A percentile compares a stretch with the other conserved stretches of the same genome.
phyloP scores from a whole-genome alignment of 2,329 filamentous ascomycete genomes.

The Verticillium dahliae region DNA sequence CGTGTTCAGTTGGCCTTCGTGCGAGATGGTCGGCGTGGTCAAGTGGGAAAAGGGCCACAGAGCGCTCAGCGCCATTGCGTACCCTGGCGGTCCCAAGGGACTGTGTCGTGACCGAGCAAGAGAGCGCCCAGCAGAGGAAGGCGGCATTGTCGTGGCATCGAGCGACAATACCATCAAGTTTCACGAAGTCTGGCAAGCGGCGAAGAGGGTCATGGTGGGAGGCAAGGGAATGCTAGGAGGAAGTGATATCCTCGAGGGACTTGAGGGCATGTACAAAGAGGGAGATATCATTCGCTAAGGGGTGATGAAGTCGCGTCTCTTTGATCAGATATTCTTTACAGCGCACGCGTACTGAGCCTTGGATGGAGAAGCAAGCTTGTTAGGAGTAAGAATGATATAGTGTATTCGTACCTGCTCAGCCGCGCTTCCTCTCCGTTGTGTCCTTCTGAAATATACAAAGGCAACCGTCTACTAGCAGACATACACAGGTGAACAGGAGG shows the following conservation, averaged over 20 bases:
- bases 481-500: neutral
- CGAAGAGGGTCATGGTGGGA: slow-evolving; percentile 44
- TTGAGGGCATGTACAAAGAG: slow-evolving; percentile 74
- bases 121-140: slow-evolving; percentile 24
- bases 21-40: slow-evolving; percentile 76
- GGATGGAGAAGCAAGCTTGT: neutral
- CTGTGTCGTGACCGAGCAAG: slow-evolving; percentile 13
- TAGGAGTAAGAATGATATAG: neutral
- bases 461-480: neutral
- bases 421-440: neutral
- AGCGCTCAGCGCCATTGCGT: slow-evolving; percentile 82
- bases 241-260: slow-evolving; percentile 76
- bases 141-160: slow-evolving; percentile 80
- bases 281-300: slow-evolving; percentile 60
- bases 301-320: neutral
- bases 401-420: neutral
- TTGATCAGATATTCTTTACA: neutral
- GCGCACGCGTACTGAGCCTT: neutral
- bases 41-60: slow-evolving; percentile 76
- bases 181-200: slow-evolving; percentile 83
- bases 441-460: neutral
- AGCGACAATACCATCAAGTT: slow-evolving; percentile 93
- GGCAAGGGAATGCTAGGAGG: slow-evolving; percentile 64
- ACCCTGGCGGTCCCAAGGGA: slow-evolving; percentile 45
- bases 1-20: slow-evolving; percentile 91